phyloP scores from a whole-genome alignment of 2,329 filamentous ascomycete species.

The Aspergillus vadensis region DNA sequence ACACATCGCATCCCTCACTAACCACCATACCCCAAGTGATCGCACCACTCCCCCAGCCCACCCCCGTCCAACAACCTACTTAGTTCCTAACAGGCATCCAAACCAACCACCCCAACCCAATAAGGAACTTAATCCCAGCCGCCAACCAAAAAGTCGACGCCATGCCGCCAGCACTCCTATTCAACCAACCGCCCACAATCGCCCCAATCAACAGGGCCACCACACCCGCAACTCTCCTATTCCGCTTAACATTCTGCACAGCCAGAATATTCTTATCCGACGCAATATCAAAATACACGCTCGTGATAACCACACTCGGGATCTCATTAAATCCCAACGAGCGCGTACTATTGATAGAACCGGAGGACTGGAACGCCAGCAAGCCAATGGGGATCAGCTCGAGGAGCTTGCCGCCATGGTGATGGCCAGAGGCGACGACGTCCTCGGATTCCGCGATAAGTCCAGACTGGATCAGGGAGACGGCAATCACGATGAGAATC shows the following conservation, averaged over 20 bases:
- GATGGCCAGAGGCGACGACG: slow-evolving; percentile 16
- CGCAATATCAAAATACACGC: slow-evolving; percentile 49
- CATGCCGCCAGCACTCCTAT: slow-evolving; percentile 46
- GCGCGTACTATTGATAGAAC: slow-evolving; percentile 47
- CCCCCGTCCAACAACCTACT: background rate
- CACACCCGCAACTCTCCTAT: slow-evolving; percentile 42
- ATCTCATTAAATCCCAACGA: slow-evolving; percentile 47
- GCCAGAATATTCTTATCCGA: slow-evolving; percentile 42
- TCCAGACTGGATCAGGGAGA: slow-evolving; percentile 41
- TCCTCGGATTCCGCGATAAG: slow-evolving; percentile 37
- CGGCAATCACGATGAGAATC: slow-evolving; percentile 42
- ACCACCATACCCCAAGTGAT: background rate
- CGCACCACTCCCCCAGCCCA: background rate
- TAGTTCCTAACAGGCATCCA: slow-evolving; percentile 33
- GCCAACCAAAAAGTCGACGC: slow-evolving; percentile 47
- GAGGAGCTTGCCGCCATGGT: slow-evolving; percentile 31
- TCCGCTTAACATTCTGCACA: slow-evolving; percentile 42
- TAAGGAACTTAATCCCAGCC: slow-evolving; percentile 42
- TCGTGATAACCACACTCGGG: slow-evolving; percentile 50
- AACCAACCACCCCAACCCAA: slow-evolving; percentile 40
- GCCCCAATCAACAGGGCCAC: slow-evolving; percentile 43
- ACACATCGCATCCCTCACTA: too few species aligned
- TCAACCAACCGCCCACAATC: slow-evolving; percentile 47
- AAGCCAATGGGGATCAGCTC: slow-evolving; percentile 47
- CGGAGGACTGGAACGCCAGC: slow-evolving; percentile 49